Evolutionary conservation across 495 filamentous ascomycete species (phyloP).

Genomic region (Daldinia concentrica): DNA sequence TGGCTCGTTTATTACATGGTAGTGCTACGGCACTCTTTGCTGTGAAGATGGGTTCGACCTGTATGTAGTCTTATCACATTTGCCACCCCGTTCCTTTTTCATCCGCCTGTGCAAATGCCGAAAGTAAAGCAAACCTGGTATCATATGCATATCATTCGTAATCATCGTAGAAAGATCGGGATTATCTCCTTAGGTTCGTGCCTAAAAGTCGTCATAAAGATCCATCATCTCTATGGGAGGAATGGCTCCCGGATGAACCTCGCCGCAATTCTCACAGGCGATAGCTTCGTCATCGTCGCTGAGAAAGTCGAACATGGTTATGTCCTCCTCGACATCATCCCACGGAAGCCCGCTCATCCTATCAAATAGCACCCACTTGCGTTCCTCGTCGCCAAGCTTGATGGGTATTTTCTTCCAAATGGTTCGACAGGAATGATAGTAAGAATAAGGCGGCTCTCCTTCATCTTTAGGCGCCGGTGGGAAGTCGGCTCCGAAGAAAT

Average conservation of each 20-base stretch:
- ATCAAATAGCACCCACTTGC: conserved; percentile 56
- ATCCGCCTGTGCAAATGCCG: conserved; percentile 18
- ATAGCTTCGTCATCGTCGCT: conserved; percentile 46
- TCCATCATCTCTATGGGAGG: conserved; percentile 43
- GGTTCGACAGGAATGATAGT: conserved; percentile 48
- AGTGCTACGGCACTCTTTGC: background rate
- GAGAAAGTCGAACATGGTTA: conserved; percentile 43
- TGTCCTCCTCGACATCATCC: conserved; percentile 42
- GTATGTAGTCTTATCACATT: background rate
- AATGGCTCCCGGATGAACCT: conserved; percentile 48
- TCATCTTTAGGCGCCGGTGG: conserved; percentile 51
- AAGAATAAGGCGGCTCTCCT: conserved; percentile 51
- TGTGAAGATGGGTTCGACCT: background rate
- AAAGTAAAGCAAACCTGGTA: conserved; percentile 44
- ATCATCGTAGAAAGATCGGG: conserved; percentile 29
- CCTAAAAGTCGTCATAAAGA: conserved; percentile 37
- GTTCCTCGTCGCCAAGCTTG: conserved; percentile 45
- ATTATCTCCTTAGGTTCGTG: background rate
- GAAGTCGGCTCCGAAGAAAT: conserved; percentile 36
- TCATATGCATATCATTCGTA: conserved; percentile 41
- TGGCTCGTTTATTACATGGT: conserved; percentile 5
- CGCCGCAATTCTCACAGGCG: conserved; percentile 50
- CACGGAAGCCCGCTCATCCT: conserved; percentile 50
- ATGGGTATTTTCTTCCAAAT: conserved; percentile 57
- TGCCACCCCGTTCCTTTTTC: conserved; percentile 2